Base-by-base conservation (phyloP, 345 rosid species). In the Sonneratia caseolaris region DNA sequence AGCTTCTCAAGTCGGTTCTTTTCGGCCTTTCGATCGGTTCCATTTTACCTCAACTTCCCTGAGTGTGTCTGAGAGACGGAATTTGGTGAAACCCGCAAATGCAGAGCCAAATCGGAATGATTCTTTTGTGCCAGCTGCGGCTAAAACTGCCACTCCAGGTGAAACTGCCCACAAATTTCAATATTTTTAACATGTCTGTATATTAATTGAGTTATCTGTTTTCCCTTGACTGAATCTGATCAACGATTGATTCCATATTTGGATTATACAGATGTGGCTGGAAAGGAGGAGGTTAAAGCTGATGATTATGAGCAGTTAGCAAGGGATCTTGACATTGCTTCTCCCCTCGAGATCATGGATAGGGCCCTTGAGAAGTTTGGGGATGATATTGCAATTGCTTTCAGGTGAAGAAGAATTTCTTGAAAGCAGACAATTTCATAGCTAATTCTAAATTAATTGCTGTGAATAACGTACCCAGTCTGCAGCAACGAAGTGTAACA, bases 301-400 rank as follows among this genome's bases (percentile, higher is more conserved):
- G 96, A 83, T 59, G 89, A 94, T 68, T 89, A 68, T 55, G 88
- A 85, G 71, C 80, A 72, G 64, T 75, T 94, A 72, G 90, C 91
- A 0, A 87, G 85, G 40, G 80, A 79, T 3, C 93, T 91, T 32
- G 79, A 70, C 36, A 76, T 77, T 49, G 93, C 96, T 73, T 94
- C 98, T 70, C 96, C 98, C 43, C 90, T 91, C 70, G 95, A 87
- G 69, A 85, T 91, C 69, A 86, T 91, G 87, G 97, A 94, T 18
- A 91, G 81, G 76, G 98, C 97, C 24, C 85, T 94, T 3, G 90
- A 86, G 80, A 84, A 76, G 76, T 94, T 94, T 51, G 97, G 97
- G 38, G 68, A 81, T 56, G 89, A 91, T 32, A 94, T 94, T 55
- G 98, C 97, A 5, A 89, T 94, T 61, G 98, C 98, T 55, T 94